Evolutionary conservation across 805 yeast species (phyloP).

Genomic region (Kluyveromyces lactis): DNA sequence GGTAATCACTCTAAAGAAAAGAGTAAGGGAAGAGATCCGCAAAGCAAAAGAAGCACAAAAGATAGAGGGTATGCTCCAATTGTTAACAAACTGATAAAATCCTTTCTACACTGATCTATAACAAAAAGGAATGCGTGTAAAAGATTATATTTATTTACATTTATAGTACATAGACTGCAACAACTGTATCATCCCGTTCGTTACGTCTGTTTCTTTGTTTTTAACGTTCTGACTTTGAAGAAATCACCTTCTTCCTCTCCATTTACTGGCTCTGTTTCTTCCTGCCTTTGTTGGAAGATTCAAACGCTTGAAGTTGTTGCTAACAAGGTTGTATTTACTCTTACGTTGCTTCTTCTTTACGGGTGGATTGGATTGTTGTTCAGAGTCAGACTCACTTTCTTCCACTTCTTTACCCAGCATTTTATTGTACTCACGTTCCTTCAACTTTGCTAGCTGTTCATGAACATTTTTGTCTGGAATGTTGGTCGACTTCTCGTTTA

Average conservation of each 20-base stretch:
- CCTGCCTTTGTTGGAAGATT: conserved; percentile 42
- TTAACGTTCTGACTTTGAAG: too few relatives aligned
- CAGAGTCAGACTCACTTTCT: conserved; percentile 3
- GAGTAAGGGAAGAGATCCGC: conserved; percentile 58
- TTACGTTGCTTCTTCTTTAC: conserved; percentile 10
- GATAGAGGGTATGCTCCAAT: conserved; percentile 88
- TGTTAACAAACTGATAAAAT: conserved; percentile 43
- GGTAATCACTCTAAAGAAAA: conserved; percentile 49
- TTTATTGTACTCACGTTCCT: conserved; percentile 16
- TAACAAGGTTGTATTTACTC: conserved; percentile 30
- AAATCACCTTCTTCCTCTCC: conserved; percentile 28
- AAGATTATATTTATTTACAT: too few relatives aligned
- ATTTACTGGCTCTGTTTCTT: conserved; percentile 31
- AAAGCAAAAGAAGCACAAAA: conserved; percentile 82
- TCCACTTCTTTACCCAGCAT: conserved; percentile 10
- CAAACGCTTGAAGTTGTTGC: conserved; percentile 43
- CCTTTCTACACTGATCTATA: too few relatives aligned
- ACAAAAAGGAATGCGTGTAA: too few relatives aligned
- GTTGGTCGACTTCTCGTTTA: not conserved
- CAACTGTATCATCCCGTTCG: too few relatives aligned
- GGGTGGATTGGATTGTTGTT: conserved; percentile 3
- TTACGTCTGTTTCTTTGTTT: too few relatives aligned
- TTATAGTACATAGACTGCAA: too few relatives aligned
- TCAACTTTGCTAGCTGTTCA: conserved; percentile 18
- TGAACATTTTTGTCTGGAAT: conserved; percentile 14